A percentile compares a stretch with the other conserved stretches of the same genome.
phyloP scores from a whole-genome alignment of 2,329 filamentous ascomycete genomes.

The Keithomyces neogunnii region DNA sequence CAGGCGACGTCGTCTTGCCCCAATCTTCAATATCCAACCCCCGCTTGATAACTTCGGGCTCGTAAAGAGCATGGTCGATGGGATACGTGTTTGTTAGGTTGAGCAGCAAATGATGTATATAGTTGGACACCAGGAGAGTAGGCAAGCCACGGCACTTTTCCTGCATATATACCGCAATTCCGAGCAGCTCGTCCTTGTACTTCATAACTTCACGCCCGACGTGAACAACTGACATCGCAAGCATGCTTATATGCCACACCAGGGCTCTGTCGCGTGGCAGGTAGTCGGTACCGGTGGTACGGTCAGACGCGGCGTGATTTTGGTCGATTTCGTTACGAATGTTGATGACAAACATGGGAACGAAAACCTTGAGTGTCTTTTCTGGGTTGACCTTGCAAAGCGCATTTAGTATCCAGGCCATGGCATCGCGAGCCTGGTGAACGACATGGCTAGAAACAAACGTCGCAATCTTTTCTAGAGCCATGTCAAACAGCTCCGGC shows the following conservation, averaged over 20 bases:
- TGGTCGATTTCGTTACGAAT: slow-evolving; percentile 96
- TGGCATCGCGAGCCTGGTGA: slow-evolving; percentile 91
- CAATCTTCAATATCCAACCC: slow-evolving; percentile 75
- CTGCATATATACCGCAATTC: slow-evolving; percentile 94
- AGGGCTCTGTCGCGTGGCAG: slow-evolving; percentile 84
- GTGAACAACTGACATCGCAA: slow-evolving; percentile 97
- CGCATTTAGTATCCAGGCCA: slow-evolving; percentile 97
- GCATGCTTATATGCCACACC: slow-evolving; percentile 94
- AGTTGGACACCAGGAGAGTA: slow-evolving; percentile 94
- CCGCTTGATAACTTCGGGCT: slow-evolving; percentile 61
- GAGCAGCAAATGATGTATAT: slow-evolving; percentile 89
- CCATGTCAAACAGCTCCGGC: slow-evolving; percentile 86
- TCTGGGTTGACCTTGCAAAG: slow-evolving; percentile 92
- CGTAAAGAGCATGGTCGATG: slow-evolving; percentile 79
- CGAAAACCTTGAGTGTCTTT: slow-evolving; percentile 82
- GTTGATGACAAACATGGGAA: slow-evolving; percentile 82
- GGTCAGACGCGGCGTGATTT: slow-evolving; percentile 89
- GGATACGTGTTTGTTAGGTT: slow-evolving; percentile 94
- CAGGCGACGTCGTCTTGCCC: slow-evolving; percentile 68
- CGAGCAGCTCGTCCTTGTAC: slow-evolving; percentile 81
- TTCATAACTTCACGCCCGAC: slow-evolving; percentile 83
- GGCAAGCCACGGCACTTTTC: slow-evolving; percentile 88
- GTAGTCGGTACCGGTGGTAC: slow-evolving; percentile 88
- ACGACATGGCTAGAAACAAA: slow-evolving; percentile 94
- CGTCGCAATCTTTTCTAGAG: slow-evolving; percentile 81